These are phyloP conservation scores for Aspergillus oerlinghausenensis DNA, from an alignment of 2,329 filamentous ascomycete species.

Conservation along the genomic window DNA sequence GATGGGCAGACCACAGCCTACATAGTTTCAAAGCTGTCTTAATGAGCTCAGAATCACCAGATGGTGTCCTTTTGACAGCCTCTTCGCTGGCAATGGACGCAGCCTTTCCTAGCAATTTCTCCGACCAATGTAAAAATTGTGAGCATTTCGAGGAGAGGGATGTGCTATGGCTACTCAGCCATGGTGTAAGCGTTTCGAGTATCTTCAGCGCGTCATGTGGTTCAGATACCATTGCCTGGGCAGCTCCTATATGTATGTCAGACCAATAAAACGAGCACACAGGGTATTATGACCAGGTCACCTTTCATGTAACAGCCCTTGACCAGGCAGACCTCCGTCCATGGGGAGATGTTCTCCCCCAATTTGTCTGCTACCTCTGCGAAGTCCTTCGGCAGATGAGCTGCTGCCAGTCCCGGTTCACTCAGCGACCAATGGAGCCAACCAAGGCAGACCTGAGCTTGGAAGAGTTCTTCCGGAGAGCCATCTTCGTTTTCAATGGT, in stretches of 20 bases:
- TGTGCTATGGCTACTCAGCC: conserved; percentile 44
- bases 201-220: conserved; percentile 59
- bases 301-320: conserved; percentile 76
- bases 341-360: conserved; percentile 56
- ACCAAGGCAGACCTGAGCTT: conserved; percentile 76
- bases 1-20: conserved; percentile 42
- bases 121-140: conserved; percentile 73
- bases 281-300: conserved; percentile 32
- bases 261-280: conserved; percentile 3
- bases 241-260: conserved; percentile 35
- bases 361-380: conserved; percentile 52
- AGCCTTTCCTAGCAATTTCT: conserved; percentile 69
- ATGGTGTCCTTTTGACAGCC: conserved; percentile 25
- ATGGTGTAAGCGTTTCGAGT: conserved; percentile 62
- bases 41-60: conserved; percentile 22
- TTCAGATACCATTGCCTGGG: conserved; percentile 41
- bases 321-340: conserved; percentile 76
- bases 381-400: conserved; percentile 60
- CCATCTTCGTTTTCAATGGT: conserved; percentile 57
- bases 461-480: conserved; percentile 57
- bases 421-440: conserved; percentile 78
- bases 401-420: conserved; percentile 60
- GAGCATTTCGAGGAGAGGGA: conserved; percentile 48
- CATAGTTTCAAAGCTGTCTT: conserved; percentile 46
- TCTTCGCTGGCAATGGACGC: conserved; percentile 63